Base-by-base conservation (phyloP, 345 rosid genomes). In the Eucalyptus pauciflora region DNA sequence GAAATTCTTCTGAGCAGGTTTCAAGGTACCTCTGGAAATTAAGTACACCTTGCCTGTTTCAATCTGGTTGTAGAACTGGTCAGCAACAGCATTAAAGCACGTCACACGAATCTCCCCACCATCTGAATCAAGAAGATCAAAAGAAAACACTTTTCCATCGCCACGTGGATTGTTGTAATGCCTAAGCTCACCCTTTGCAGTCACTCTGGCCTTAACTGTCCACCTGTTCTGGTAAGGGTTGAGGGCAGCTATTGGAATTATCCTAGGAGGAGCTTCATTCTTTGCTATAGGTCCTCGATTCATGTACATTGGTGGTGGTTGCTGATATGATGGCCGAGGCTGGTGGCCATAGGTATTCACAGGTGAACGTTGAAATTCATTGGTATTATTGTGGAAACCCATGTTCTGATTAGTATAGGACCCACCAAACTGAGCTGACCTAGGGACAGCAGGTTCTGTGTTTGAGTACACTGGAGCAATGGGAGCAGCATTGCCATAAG, bases 51-150 rank as follows among this genome's bases (percentile, higher is more conserved):
- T 95, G 41, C 99, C 97, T 54, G 92, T 91, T 91, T 96, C 97
- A 93, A 97, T 95, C 94, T 92, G 93, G 91, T 94, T 90, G 90
- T 93, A 96, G 90, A 97, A 96, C 51, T 93, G 95, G 90, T 96
- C 99, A 86, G 95, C 99, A 89, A 94, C 96, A 58, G 96, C 93
- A 87, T 97, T 97, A 85, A 95, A 97, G 93, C 99, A 96, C n/a
- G 99, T 97, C 86, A 93, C 99, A 64, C 98, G 91, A 87, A 97
- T 97, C 92, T 97, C 99, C 64, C 99, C 99, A 46, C 97, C 97
- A 87, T 91, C 97, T 60, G 96, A 93, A 92, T 97, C 98, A 90
- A 97, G 98, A 60, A 97, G 95, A 92, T 97, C 99, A 85, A 96
- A 98, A 89, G 95, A 95, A 91, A 98, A 97, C 46, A 98, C 96